A percentile compares a stretch with the other conserved stretches of the same genome.
These are phyloP conservation scores for Hanseniaspora jakobsenii DNA, from an alignment of 805 yeast species.

Conservation along the genomic window DNA sequence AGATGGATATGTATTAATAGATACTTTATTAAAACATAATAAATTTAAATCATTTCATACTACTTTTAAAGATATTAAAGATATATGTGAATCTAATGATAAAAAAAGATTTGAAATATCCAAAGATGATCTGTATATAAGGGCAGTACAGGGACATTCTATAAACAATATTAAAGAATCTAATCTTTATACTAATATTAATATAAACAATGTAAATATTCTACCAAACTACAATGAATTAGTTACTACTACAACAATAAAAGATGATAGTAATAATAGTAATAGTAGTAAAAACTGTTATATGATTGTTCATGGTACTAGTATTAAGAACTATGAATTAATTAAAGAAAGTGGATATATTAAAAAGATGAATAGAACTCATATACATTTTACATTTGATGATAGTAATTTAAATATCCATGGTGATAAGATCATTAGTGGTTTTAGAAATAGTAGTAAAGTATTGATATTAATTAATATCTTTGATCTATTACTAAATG, in stretches of 20 bases:
- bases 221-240: constrained; percentile 3
- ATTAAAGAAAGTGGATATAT: constrained; percentile 49
- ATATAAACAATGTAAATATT: neutral
- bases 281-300: constrained; percentile 28
- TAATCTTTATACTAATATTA: constrained; percentile 33
- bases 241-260: too few relatives aligned
- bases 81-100: constrained; percentile 52
- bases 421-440: constrained; percentile 45
- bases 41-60: constrained; percentile 46
- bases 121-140: constrained; percentile 32
- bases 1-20: constrained; percentile 53
- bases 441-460: constrained; percentile 48
- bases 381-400: constrained; percentile 72
- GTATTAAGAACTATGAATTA: constrained; percentile 32
- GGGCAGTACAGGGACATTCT: constrained; percentile 93
- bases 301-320: constrained; percentile 72
- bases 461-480: constrained; percentile 55
- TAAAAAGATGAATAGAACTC: constrained; percentile 61
- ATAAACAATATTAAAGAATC: constrained; percentile 35
- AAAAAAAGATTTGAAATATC: constrained; percentile 57
- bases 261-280: too few relatives aligned
- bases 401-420: too few relatives aligned
- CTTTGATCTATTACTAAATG: constrained; percentile 36
- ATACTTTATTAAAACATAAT: constrained; percentile 42
- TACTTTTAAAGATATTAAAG: constrained; percentile 43